phyloP scores from a whole-genome alignment of 345 rosid genomes.

The Conringia planisiliqua region DNA sequence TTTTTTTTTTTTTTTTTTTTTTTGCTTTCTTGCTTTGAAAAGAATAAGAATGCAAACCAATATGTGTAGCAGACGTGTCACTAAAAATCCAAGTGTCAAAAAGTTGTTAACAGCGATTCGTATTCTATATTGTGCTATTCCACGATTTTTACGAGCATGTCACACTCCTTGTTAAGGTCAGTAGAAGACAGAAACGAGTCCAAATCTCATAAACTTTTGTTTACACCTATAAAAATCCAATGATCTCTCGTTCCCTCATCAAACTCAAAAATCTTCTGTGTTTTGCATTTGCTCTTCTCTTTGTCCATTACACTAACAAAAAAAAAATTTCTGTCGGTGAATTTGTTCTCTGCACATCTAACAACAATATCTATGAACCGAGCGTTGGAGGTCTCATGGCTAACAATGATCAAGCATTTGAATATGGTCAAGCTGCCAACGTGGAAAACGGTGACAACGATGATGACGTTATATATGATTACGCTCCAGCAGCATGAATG shows the following conservation, averaged over 20 bases:
- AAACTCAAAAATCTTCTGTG: background rate
- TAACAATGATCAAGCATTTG: background rate
- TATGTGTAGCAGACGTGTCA: background rate
- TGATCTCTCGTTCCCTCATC: background rate
- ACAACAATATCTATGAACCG: background rate
- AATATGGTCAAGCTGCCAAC: background rate
- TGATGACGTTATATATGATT: slow-evolving; percentile 20
- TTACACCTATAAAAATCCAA: background rate
- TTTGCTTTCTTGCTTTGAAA: slow-evolving; percentile 1
- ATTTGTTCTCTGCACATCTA: background rate
- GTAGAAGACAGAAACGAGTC: background rate
- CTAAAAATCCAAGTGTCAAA: slow-evolving; percentile 6
- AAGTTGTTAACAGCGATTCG: background rate
- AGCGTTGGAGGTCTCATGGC: background rate
- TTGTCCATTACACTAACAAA: background rate
- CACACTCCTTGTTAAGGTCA: slow-evolving; percentile 19
- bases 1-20: too few relatives aligned
- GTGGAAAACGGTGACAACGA: slow-evolving; percentile 7
- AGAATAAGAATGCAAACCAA: background rate
- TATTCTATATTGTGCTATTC: background rate
- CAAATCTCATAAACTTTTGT: background rate
- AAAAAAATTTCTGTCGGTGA: background rate
- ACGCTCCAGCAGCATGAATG: slow-evolving; percentile 25
- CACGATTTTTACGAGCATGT: background rate
- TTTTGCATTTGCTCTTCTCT: background rate